A percentile compares a stretch with the other conserved stretches of the same genome.
Evolutionary conservation across 176 grass and related monocot species (phyloP).

Genomic region (Phyllostachys edulis): DNA sequence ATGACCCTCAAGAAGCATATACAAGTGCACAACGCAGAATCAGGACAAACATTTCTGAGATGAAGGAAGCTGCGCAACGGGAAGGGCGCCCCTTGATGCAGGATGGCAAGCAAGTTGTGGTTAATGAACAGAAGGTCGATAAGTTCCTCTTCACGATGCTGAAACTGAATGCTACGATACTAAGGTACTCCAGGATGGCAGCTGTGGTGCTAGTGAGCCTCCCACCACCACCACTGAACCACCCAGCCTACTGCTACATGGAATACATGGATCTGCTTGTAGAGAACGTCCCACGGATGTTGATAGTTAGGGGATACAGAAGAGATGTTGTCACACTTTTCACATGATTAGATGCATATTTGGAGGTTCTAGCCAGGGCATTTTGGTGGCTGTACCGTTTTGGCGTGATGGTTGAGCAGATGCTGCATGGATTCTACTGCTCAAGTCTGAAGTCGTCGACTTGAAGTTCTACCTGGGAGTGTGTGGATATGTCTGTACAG

Average conservation of each 20-base stretch:
- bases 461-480: background rate
- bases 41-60: slow-evolving; percentile 49
- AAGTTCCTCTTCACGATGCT: slow-evolving; percentile 81
- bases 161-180: slow-evolving; percentile 82
- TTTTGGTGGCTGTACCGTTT: background rate
- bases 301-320: slow-evolving; percentile 92
- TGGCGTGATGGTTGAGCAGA: background rate
- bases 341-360: slow-evolving; percentile 46
- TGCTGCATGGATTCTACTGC: background rate
- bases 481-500: background rate
- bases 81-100: slow-evolving; percentile 62
- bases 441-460: background rate
- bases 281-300: slow-evolving; percentile 70
- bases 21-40: slow-evolving; percentile 59
- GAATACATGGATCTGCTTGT: slow-evolving; percentile 94
- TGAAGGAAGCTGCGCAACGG: slow-evolving; percentile 51
- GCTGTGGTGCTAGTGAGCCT: slow-evolving; percentile 86
- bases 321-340: slow-evolving; percentile 92
- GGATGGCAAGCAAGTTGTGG: slow-evolving; percentile 54
- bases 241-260: slow-evolving; percentile 90
- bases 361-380: background rate
- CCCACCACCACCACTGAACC: slow-evolving; percentile 69
- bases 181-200: slow-evolving; percentile 82
- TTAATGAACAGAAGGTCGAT: slow-evolving; percentile 78
- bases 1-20: slow-evolving; percentile 65